These are phyloP conservation scores for Cyclotella kingstonii DNA, from an alignment of 108 stramenopile species.

Conservation along the genomic window DNA sequence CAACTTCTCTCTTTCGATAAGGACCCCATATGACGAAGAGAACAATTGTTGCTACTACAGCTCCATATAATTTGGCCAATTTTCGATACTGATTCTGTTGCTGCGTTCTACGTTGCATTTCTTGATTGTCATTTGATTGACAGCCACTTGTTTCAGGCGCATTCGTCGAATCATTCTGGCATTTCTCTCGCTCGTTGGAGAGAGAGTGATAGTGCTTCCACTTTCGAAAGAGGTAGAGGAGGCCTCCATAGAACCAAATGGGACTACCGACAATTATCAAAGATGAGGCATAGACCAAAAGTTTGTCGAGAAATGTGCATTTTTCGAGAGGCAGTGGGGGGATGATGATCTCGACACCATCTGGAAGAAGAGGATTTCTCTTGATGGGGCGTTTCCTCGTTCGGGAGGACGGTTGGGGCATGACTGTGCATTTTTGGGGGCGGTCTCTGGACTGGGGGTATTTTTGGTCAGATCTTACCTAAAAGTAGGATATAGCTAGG, in stretches of 20 bases:
- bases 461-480: too few relatives aligned
- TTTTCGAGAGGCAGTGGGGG: slow-evolving; percentile 32
- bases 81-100: slow-evolving; percentile 10
- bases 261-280: slow-evolving; percentile 42
- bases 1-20: slow-evolving; percentile 57
- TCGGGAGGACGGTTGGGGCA: too few relatives aligned
- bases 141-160: neutral
- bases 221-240: slow-evolving; percentile 31
- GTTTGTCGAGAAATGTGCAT: slow-evolving; percentile 31
- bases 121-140: slow-evolving; percentile 1
- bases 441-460: too few relatives aligned
- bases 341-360: slow-evolving; percentile 34
- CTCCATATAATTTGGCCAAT: slow-evolving; percentile 25
- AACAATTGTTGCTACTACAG: slow-evolving; percentile 18
- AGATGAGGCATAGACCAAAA: slow-evolving; percentile 40
- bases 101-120: neutral
- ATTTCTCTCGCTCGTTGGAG: slow-evolving; percentile 4
- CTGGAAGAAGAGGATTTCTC: slow-evolving; percentile 31
- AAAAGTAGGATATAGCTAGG: too few relatives aligned
- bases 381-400: too few relatives aligned
- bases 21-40: slow-evolving; percentile 57
- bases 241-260: slow-evolving; percentile 44
- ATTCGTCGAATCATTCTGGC: neutral
- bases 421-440: too few relatives aligned
- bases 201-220: slow-evolving; percentile 37